Evolutionary conservation across 768 basidiomycete genomes (phyloP), one percentile per base, ranked within the genome.

Genomic region (Boletellus emodensis): DNA sequence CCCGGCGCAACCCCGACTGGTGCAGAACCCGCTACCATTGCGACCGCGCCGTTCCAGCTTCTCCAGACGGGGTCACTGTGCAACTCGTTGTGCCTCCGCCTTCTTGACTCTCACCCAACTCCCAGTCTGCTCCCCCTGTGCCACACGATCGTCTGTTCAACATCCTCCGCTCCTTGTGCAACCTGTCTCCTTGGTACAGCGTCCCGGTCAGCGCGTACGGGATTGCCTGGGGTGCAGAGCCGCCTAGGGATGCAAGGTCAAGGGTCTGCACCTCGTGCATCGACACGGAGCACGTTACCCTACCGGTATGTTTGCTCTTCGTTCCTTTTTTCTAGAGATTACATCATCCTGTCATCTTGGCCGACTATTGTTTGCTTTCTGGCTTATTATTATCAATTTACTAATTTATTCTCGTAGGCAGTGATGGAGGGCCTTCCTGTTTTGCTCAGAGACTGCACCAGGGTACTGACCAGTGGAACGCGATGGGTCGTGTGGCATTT

Each of bases 151-250:
- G 65, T 32, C 50, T 71, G 10, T 90, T 89, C 56, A 79, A 85
- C 60, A 60, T 92, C 39, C 82, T 91, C 68, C 79, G 75, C 63
- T 78, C 80, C 37, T 93, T 90, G 90, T 90, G 90, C 1, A 91
- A 91, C 61, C 65, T 90, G 36, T 85, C 85, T 1, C 90, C 90
- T 11, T 93, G 90, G 90, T 92, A 85, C 64, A 88, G 84, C 56
- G 82, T 89, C 18, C 73, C 74, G 15, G 73, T 71, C 38, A 77
- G 74, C 12, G 71, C 78, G 2, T 92, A 90, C 67, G 90, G 90
- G 1, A 55, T 91, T 9, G 79, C 90, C 57, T 84, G 87, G 0
- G 75, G 76, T 7, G 83, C 88, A 0, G 84, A 81, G 35, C 75
- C 82, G 2, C 90, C 90, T 5, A 74, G 22, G 81, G 75, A 6